Conservation (phyloP, 2,329 filamentous ascomycete species). For the Niveomyces coronatus region DNA sequence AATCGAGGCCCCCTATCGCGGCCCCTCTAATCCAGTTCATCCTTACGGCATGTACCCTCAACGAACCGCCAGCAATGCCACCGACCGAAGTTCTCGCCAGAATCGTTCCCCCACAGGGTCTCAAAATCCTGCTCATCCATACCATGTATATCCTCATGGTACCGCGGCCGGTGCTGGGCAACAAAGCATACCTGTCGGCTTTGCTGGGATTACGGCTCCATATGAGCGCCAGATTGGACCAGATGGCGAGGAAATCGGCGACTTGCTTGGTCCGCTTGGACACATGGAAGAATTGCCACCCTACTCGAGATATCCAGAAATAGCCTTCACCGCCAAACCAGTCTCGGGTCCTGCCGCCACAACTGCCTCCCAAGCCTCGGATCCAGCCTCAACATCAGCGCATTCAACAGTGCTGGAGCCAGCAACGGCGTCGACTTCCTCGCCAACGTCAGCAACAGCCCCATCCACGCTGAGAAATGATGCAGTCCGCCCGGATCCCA, state of each 20-base stretch:
- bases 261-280: constrained; percentile 77
- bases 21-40: constrained; percentile 65
- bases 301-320: constrained; percentile 82
- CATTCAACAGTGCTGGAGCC: too few relatives aligned
- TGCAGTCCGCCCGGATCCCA: not conserved
- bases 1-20: constrained; percentile 56
- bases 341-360: constrained; percentile 18
- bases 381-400: too few relatives aligned
- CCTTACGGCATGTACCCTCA: constrained; percentile 81
- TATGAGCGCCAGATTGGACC: constrained; percentile 68
- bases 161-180: constrained; percentile 43
- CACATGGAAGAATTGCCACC: constrained; percentile 87
- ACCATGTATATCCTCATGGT: constrained; percentile 76
- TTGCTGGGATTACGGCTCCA: constrained; percentile 53
- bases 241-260: constrained; percentile 76
- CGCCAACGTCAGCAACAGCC: too few relatives aligned
- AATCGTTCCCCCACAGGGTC: constrained; percentile 33
- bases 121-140: constrained; percentile 69
- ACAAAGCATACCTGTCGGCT: constrained; percentile 57
- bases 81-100: constrained; percentile 33
- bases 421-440: too few relatives aligned
- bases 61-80: constrained; percentile 57
- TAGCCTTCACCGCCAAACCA: constrained; percentile 48
- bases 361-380: constrained; percentile 1
- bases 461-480: too few relatives aligned